Evolutionary conservation across 192 early-diverging fungal genomes (phyloP).

Genomic region (Linnemannia exigua): DNA sequence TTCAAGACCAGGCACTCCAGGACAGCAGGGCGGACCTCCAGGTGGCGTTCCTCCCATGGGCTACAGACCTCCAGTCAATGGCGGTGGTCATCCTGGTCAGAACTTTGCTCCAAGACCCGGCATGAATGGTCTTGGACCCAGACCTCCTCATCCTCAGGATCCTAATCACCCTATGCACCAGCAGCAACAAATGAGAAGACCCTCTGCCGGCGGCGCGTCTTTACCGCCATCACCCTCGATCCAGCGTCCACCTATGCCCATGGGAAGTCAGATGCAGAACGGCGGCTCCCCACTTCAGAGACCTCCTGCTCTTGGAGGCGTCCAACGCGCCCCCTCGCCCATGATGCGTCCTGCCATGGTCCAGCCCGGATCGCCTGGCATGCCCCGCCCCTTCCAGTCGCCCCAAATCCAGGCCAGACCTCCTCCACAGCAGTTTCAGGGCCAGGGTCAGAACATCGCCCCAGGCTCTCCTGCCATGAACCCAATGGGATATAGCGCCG

Average conservation of each 20-base stretch:
- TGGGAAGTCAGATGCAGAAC: conserved; percentile 14
- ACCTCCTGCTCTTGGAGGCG: conserved; percentile 22
- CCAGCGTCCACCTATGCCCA: conserved; percentile 29
- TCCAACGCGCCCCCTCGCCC: conserved; percentile 20
- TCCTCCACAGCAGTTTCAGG: conserved; percentile 1
- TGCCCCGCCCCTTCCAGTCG: conserved; percentile 18
- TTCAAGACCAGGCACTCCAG: conserved; percentile 19
- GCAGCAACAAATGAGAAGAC: conserved; percentile 24
- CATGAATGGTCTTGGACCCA: background rate
- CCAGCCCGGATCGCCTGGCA: conserved; percentile 27
- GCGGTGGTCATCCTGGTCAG: background rate
- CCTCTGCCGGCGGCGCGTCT: conserved; percentile 21
- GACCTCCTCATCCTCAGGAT: conserved; percentile 14
- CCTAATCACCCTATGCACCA: conserved; percentile 19
- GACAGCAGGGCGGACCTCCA: conserved; percentile 11
- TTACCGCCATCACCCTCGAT: conserved; percentile 25
- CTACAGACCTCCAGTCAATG: conserved; percentile 21
- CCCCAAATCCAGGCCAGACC: conserved; percentile 26
- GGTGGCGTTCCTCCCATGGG: conserved; percentile 12
- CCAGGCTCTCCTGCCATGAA: conserved; percentile 22
- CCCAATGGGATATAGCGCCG: conserved; percentile 26
- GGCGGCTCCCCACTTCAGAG: conserved; percentile 27
- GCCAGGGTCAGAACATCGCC: conserved; percentile 4
- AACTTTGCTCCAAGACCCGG: conserved; percentile 4
- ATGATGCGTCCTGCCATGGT: conserved; percentile 31